phyloP scores from a whole-genome alignment of 805 yeast species.

The Pichia nanzhaoensis region DNA sequence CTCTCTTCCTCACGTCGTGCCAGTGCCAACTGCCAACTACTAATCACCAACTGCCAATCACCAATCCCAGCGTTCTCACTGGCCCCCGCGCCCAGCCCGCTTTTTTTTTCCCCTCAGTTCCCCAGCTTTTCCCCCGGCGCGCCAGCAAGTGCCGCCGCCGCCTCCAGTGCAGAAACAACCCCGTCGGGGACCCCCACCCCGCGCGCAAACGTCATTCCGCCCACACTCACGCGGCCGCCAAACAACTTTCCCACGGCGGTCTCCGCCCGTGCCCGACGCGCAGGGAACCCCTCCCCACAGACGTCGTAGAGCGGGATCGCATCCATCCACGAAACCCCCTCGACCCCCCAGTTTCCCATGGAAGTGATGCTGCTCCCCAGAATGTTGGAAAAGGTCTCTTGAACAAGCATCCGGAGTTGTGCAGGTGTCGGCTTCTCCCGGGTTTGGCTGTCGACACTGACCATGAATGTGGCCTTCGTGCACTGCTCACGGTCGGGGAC shows the following conservation, averaged over 20 bases:
- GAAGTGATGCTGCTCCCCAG: slow-evolving; percentile 7
- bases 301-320: slow-evolving; percentile 8
- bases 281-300: neutral
- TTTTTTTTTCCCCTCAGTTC: neutral
- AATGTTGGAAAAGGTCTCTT: slow-evolving; percentile 18
- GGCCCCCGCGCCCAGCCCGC: neutral
- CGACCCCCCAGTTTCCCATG: neutral
- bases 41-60: neutral
- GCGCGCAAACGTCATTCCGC: slow-evolving; percentile 75
- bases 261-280: neutral
- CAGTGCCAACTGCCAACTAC: too few species aligned
- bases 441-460: slow-evolving; percentile 40
- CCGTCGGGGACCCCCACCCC: slow-evolving; percentile 92
- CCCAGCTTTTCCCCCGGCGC: too few species aligned
- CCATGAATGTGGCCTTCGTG: slow-evolving; percentile 79
- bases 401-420: slow-evolving; percentile 18
- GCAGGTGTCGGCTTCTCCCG: slow-evolving; percentile 21
- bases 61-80: neutral
- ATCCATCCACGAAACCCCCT: neutral
- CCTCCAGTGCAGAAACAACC: slow-evolving; percentile 54
- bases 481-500: slow-evolving; percentile 31
- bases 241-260: slow-evolving; percentile 17
- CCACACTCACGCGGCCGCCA: slow-evolving; percentile 42
- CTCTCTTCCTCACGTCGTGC: too few species aligned
- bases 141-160: slow-evolving; percentile 34